Evolutionary conservation across 106 monocot species (phyloP).

Genomic region (Narthecium ossifragum): DNA sequence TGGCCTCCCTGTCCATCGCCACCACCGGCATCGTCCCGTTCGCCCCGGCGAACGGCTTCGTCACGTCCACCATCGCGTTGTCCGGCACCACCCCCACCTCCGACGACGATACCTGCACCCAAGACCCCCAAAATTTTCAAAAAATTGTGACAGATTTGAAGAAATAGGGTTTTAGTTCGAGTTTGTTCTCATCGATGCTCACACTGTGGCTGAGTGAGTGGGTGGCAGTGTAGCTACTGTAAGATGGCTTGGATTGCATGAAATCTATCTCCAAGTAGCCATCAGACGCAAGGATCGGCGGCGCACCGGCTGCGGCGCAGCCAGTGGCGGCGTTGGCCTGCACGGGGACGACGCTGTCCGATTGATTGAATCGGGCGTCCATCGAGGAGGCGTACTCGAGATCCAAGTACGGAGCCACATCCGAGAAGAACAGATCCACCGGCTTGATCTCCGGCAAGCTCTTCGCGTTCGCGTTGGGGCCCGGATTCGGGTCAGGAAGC

Average conservation of each 20-base stretch:
- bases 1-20: slow-evolving; percentile 41
- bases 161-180: background rate
- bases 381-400: slow-evolving; percentile 20
- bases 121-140: background rate
- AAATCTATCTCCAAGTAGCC: slow-evolving; percentile 23
- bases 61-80: slow-evolving; percentile 9
- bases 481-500: slow-evolving; percentile 18
- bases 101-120: slow-evolving; percentile 28
- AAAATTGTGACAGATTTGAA: background rate
- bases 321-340: slow-evolving; percentile 11
- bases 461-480: slow-evolving; percentile 6
- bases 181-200: slow-evolving; percentile 1
- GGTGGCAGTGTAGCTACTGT: slow-evolving; percentile 19
- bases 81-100: slow-evolving; percentile 37
- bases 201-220: slow-evolving; percentile 44
- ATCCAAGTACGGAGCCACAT: slow-evolving; percentile 40
- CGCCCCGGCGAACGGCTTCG: slow-evolving; percentile 12
- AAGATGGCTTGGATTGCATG: slow-evolving; percentile 9
- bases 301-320: background rate
- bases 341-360: slow-evolving; percentile 46
- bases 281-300: background rate
- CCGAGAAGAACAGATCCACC: slow-evolving; percentile 11
- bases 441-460: slow-evolving; percentile 23
- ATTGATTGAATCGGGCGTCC: slow-evolving; percentile 14
- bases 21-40: background rate